Evolutionary conservation across 768 basidiomycete genomes (phyloP).

Genomic region (Vararia minispora): DNA sequence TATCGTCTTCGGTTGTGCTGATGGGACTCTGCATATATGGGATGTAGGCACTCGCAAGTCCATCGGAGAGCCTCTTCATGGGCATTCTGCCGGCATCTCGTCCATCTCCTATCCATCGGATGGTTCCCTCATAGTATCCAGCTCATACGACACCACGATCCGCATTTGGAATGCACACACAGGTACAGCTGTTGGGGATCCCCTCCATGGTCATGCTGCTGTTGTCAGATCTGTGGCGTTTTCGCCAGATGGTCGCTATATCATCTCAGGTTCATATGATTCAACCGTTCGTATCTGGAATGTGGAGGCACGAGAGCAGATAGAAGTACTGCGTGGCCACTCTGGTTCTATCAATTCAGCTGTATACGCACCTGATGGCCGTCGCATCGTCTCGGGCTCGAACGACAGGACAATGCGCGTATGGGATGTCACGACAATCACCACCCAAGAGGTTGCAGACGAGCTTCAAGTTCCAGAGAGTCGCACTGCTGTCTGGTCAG

Average conservation of each 20-base stretch:
- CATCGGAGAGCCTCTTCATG: not conserved
- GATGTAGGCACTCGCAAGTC: not conserved
- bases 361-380: constrained; percentile 10
- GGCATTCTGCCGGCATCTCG: not conserved
- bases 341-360: not conserved
- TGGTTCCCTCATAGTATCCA: constrained; percentile 17
- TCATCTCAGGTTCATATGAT: constrained; percentile 34
- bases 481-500: too few relatives aligned
- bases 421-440: constrained; percentile 32
- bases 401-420: constrained; percentile 38
- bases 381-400: constrained; percentile 14
- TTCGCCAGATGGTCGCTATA: constrained; percentile 3
- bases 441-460: constrained; percentile 6
- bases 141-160: not conserved
- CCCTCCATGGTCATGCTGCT: constrained; percentile 1
- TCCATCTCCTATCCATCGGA: constrained; percentile 1
- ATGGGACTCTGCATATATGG: too few relatives aligned
- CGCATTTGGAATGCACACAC: constrained; percentile 1
- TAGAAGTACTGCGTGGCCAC: constrained; percentile 2
- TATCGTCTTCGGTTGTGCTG: too few relatives aligned
- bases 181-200: not conserved
- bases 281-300: constrained; percentile 27
- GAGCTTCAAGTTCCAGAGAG: too few relatives aligned
- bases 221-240: constrained; percentile 1
- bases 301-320: not conserved